Conservation (phyloP, 768 basidiomycete species). For the Artomyces pyxidatus region DNA sequence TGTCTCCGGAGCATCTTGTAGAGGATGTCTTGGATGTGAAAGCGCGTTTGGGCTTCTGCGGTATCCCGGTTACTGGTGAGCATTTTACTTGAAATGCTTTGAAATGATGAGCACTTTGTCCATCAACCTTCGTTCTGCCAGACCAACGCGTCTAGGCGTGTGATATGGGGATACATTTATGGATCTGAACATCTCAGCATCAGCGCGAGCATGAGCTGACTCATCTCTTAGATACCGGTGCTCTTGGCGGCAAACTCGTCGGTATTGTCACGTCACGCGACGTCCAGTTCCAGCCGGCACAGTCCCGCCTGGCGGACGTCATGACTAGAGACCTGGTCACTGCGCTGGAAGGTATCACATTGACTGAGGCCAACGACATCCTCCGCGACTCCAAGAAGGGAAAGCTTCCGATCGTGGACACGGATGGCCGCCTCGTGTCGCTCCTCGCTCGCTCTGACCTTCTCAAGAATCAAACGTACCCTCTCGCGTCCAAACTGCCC, state of each 20-base stretch:
- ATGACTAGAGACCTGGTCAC: conserved; percentile 91
- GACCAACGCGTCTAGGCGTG: conserved; percentile 60
- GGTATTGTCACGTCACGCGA: conserved; percentile 97
- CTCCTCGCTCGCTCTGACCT: conserved; percentile 96
- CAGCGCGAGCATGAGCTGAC: conserved; percentile 15
- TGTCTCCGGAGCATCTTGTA: conserved; percentile 69
- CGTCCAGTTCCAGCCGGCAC: conserved; percentile 78
- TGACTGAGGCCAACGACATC: conserved; percentile 86
- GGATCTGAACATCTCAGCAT: conserved; percentile 8
- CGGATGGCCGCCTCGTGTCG: conserved; percentile 55
- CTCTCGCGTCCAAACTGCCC: conserved; percentile 87
- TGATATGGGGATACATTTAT: conserved; percentile 60
- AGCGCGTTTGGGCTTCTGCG: conserved; percentile 85
- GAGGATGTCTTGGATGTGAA: conserved; percentile 94
- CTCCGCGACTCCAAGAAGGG: conserved; percentile 97
- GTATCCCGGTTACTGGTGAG: conserved; percentile 95
- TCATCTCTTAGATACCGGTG: conserved; percentile 62
- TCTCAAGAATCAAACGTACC: conserved; percentile 95
- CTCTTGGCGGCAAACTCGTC: conserved; percentile 82
- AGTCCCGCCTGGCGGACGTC: conserved; percentile 61
- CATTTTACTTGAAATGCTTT: conserved; percentile 16
- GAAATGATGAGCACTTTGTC: conserved; percentile 36
- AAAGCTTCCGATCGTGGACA: conserved; percentile 83
- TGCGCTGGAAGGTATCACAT: conserved; percentile 81
- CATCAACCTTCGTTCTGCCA: conserved; percentile 86